Conservation (phyloP, 2,329 filamentous ascomycete genomes). For the Paraphoma sp. region DNA sequence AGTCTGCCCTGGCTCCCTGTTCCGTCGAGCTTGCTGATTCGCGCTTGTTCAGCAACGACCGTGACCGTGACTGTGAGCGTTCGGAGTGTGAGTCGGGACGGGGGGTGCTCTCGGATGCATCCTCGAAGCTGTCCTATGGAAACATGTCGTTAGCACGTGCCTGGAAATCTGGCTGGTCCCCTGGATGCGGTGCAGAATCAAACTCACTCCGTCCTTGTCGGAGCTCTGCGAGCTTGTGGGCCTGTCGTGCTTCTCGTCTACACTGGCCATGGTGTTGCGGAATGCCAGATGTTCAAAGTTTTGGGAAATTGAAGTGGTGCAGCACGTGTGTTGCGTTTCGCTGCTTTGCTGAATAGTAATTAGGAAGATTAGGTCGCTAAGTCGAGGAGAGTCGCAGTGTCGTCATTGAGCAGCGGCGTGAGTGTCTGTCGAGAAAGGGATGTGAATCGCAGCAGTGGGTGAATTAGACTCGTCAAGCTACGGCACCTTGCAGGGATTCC, state of each 20-base stretch:
- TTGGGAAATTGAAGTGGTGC: constrained; percentile 24
- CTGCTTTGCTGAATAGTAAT: constrained; percentile 4
- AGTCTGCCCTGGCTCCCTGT: constrained; percentile 31
- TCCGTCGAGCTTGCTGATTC: constrained; percentile 40
- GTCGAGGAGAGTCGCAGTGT: not conserved
- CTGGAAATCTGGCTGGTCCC: not conserved
- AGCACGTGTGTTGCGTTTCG: constrained; percentile 6
- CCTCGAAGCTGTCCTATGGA: constrained; percentile 78
- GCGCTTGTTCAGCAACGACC: constrained; percentile 61
- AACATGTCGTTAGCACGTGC: constrained; percentile 17
- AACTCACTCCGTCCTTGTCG: constrained; percentile 37
- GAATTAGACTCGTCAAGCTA: constrained; percentile 18
- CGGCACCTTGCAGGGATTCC: constrained; percentile 8
- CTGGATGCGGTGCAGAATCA: not conserved
- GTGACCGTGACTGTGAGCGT: constrained; percentile 41
- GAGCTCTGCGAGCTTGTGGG: constrained; percentile 44
- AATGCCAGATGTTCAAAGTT: constrained; percentile 13
- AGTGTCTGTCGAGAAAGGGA: constrained; percentile 6
- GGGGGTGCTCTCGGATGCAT: constrained; percentile 69
- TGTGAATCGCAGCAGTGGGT: constrained; percentile 17
- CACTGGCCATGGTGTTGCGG: constrained; percentile 15
- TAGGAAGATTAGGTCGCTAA: constrained; percentile 2
- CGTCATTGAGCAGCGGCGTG: constrained; percentile 2
- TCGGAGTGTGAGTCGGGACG: constrained; percentile 51
- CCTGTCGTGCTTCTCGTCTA: constrained; percentile 26